Conservation (phyloP, 768 basidiomycete species). For the Tephrocybe sp. region DNA sequence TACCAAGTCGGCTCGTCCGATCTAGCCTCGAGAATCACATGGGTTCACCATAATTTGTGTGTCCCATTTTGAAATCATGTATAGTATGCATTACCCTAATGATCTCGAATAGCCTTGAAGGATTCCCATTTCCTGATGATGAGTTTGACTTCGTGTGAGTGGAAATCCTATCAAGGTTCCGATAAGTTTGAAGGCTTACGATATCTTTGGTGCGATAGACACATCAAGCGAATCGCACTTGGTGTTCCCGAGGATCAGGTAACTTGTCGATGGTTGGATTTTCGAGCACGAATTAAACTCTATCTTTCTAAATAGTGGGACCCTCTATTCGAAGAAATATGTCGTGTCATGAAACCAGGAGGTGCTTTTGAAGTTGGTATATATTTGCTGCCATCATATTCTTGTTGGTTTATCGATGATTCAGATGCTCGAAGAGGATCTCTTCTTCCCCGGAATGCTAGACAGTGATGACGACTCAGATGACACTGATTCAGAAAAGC, state of each 20-base stretch:
- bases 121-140: slow-evolving; percentile 66
- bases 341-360: slow-evolving; percentile 71
- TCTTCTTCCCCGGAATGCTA: slow-evolving; percentile 64
- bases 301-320: slow-evolving; percentile 53
- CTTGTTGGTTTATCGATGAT: neutral
- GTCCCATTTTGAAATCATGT: slow-evolving; percentile 20
- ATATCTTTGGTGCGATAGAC: slow-evolving; percentile 35
- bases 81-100: slow-evolving; percentile 2
- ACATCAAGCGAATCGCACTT: slow-evolving; percentile 68
- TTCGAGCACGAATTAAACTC: neutral
- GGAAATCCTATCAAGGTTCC: neutral
- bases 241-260: slow-evolving; percentile 80
- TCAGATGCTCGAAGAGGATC: slow-evolving; percentile 73
- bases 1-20: slow-evolving; percentile 55
- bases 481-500: slow-evolving; percentile 23
- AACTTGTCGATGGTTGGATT: slow-evolving; percentile 6
- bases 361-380: slow-evolving; percentile 63
- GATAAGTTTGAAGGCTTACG: slow-evolving; percentile 9
- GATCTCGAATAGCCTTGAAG: slow-evolving; percentile 50
- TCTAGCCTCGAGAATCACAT: slow-evolving; percentile 60
- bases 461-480: slow-evolving; percentile 35
- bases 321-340: slow-evolving; percentile 63
- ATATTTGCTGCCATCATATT: neutral
- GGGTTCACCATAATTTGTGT: slow-evolving; percentile 75
- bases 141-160: slow-evolving; percentile 80